A percentile compares a stretch with the other conserved stretches of the same genome.
These are phyloP conservation scores for Ogataea pini DNA, from an alignment of 805 yeast species.

Conservation along the genomic window DNA sequence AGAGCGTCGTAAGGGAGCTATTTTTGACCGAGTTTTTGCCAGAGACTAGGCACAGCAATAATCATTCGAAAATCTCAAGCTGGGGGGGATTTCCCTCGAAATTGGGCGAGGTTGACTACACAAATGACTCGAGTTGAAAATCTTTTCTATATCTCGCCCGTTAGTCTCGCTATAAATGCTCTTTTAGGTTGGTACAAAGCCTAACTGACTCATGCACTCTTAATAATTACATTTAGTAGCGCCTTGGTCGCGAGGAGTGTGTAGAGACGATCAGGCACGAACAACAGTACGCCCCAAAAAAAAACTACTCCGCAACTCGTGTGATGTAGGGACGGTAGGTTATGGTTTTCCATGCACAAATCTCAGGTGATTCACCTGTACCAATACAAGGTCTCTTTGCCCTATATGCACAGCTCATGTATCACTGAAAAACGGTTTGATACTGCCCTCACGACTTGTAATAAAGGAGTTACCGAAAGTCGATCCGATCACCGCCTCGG, in stretches of 20 bases:
- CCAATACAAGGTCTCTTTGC: neutral
- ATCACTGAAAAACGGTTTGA: neutral
- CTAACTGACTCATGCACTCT: neutral
- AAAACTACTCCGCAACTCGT: neutral
- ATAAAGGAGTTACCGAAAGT: neutral
- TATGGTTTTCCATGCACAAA: neutral
- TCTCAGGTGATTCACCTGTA: slow-evolving; percentile 1
- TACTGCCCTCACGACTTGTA: neutral
- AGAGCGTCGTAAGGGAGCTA: neutral
- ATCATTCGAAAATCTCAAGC: too few species aligned
- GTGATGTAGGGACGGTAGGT: neutral
- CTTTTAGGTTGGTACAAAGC: neutral
- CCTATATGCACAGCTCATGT: neutral
- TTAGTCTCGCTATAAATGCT: too few species aligned
- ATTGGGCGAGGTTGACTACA: neutral
- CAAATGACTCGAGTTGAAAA: too few species aligned
- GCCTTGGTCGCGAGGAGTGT: slow-evolving; percentile 1
- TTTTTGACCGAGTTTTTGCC: neutral
- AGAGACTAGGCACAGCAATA: too few species aligned
- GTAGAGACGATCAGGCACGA: neutral
- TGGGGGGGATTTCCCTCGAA: too few species aligned
- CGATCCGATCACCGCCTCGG: slow-evolving; percentile 1
- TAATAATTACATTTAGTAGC: neutral
- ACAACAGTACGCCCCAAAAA: neutral
- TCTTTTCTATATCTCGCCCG: too few species aligned